phyloP scores from a whole-genome alignment of 2,329 filamentous ascomycete species.

The Pezicula neosporulosa region DNA sequence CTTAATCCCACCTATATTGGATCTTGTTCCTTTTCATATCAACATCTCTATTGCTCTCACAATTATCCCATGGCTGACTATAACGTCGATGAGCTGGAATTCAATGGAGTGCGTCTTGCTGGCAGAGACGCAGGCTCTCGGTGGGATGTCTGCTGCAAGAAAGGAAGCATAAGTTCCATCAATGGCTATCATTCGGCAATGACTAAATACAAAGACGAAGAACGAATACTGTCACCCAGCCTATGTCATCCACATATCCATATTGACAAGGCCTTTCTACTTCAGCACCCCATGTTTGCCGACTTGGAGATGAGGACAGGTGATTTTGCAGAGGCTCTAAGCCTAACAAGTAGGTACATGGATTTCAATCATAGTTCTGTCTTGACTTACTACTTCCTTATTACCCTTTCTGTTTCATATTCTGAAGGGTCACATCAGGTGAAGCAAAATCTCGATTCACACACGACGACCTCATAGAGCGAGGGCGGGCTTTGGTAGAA shows the following conservation, averaged over 20 bases:
- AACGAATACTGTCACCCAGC: conserved; percentile 43
- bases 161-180: conserved; percentile 25
- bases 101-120: conserved; percentile 26
- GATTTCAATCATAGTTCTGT: not conserved
- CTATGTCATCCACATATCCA: conserved; percentile 73
- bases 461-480: conserved; percentile 55
- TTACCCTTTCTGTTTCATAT: conserved; percentile 1
- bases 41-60: no score
- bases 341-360: conserved; percentile 39
- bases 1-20: no score
- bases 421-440: conserved; percentile 17
- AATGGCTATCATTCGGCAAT: conserved; percentile 19
- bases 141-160: conserved; percentile 30
- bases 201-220: not conserved
- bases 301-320: conserved; percentile 58
- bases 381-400: not conserved
- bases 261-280: conserved; percentile 63
- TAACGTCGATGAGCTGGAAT: not conserved
- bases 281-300: conserved; percentile 54
- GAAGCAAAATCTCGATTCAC: conserved; percentile 62
- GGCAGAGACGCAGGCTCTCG: conserved; percentile 21
- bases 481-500: conserved; percentile 62
- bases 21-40: no score
- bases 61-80: not conserved
- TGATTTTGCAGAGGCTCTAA: conserved; percentile 63